A percentile compares a stretch with the other conserved stretches of the same genome.
These are phyloP conservation scores for Pachysandra terminalis DNA, from an alignment of 164 flowering plant species.

Conservation along the genomic window DNA sequence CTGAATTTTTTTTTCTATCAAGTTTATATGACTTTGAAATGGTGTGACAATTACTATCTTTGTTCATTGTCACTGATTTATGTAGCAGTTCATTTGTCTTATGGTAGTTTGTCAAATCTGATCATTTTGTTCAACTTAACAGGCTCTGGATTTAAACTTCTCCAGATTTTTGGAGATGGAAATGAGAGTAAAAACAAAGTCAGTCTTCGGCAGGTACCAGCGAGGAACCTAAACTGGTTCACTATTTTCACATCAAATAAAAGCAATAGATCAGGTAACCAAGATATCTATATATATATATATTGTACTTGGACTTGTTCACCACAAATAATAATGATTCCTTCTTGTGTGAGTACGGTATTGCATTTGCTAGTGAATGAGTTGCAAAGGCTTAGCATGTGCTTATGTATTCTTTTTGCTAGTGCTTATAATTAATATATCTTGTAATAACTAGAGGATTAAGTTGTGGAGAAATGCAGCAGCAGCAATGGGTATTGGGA, in stretches of 20 bases:
- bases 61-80: neutral
- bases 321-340: too few species aligned
- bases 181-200: slow-evolving; percentile 15
- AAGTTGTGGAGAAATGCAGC: too few species aligned
- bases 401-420: neutral
- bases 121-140: slow-evolving; percentile 14
- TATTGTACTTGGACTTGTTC: neutral
- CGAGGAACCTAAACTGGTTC: slow-evolving; percentile 23
- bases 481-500: too few species aligned
- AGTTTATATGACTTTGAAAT: neutral
- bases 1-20: neutral
- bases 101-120: neutral
- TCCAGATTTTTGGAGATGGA: slow-evolving; percentile 29
- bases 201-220: slow-evolving; percentile 21
- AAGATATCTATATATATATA: too few species aligned
- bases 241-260: slow-evolving; percentile 21
- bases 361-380: too few species aligned
- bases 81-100: too few species aligned
- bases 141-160: slow-evolving; percentile 41
- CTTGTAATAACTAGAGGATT: too few species aligned
- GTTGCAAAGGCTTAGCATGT: too few species aligned
- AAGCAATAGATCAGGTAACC: slow-evolving; percentile 17
- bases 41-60: neutral
- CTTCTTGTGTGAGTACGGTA: too few species aligned
- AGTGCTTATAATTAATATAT: neutral